A percentile compares a stretch with the other conserved stretches of the same genome.
Conservation (phyloP, 768 basidiomycete genomes). For the Leucocoprinus birnbaumii region DNA sequence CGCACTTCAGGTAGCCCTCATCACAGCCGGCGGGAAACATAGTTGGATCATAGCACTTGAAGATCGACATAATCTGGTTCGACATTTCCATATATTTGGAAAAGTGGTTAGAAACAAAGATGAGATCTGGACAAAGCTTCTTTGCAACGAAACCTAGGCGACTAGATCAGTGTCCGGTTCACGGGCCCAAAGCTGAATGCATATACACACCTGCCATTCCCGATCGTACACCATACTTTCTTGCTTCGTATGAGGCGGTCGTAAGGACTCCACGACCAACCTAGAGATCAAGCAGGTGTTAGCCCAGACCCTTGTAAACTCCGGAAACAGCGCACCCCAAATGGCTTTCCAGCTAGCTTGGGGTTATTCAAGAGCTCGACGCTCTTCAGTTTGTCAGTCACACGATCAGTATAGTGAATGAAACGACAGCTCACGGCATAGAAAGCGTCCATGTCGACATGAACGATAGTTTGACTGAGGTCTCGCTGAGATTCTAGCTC, state of each 20-base stretch:
- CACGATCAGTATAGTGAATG: background rate
- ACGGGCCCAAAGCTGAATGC: background rate
- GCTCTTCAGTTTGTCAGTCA: slow-evolving; percentile 30
- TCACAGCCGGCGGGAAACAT: slow-evolving; percentile 81
- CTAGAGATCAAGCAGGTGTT: slow-evolving; percentile 23
- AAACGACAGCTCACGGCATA: slow-evolving; percentile 47
- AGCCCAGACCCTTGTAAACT: background rate
- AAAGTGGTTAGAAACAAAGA: slow-evolving; percentile 59
- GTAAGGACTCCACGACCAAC: slow-evolving; percentile 83
- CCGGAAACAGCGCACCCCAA: slow-evolving; percentile 49
- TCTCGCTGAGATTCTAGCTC: slow-evolving; percentile 78
- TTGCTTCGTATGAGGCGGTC: slow-evolving; percentile 91
- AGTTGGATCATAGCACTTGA: slow-evolving; percentile 69
- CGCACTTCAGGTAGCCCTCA: slow-evolving; percentile 89
- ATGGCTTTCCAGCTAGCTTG: slow-evolving; percentile 65
- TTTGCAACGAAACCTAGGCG: slow-evolving; percentile 81
- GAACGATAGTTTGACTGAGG: slow-evolving; percentile 81
- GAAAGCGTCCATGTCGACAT: slow-evolving; percentile 97
- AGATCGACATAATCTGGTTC: slow-evolving; percentile 64
- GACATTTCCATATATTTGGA: slow-evolving; percentile 71
- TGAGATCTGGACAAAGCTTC: slow-evolving; percentile 89
- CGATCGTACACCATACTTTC: slow-evolving; percentile 87
- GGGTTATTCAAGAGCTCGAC: slow-evolving; percentile 73
- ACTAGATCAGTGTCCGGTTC: background rate
- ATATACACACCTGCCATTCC: slow-evolving; percentile 81